phyloP scores from a whole-genome alignment of 176 grass and related monocot species.

The Carex myosuroides region DNA sequence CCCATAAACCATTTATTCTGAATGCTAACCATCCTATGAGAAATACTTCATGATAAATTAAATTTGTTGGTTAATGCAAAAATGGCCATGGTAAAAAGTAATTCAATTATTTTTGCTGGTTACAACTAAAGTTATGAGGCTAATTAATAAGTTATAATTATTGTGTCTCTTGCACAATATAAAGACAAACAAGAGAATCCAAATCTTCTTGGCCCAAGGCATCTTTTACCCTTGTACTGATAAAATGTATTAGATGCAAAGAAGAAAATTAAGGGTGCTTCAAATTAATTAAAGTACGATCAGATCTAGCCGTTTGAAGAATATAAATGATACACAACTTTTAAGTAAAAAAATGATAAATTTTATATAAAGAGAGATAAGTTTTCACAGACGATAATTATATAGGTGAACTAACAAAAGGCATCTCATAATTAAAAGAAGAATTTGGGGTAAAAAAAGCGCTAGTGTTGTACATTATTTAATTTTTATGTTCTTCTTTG shows the following conservation, averaged over 20 bases:
- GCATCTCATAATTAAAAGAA: too few species aligned
- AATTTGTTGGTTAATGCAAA: neutral
- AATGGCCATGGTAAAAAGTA: neutral
- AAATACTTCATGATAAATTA: neutral
- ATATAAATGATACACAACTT: too few species aligned
- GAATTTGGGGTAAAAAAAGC: too few species aligned
- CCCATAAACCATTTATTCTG: neutral
- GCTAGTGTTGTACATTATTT: too few species aligned
- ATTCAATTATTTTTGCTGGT: neutral
- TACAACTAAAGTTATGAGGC: too few species aligned
- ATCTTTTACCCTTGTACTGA: neutral
- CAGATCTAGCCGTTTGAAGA: neutral
- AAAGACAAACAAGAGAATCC: conserved; percentile 5
- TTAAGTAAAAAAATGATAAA: too few species aligned
- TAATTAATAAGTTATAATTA: neutral
- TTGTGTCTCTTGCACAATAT: neutral
- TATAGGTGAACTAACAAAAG: too few species aligned
- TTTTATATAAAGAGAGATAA: too few species aligned
- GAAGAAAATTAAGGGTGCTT: neutral
- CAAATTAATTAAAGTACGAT: neutral
- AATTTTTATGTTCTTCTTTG: too few species aligned
- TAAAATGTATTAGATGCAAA: neutral
- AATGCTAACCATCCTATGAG: neutral
- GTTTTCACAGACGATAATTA: too few species aligned
- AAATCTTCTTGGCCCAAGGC: neutral